Conservation (phyloP, 2,329 filamentous ascomycete species). For the Zymoseptoria tritici region DNA sequence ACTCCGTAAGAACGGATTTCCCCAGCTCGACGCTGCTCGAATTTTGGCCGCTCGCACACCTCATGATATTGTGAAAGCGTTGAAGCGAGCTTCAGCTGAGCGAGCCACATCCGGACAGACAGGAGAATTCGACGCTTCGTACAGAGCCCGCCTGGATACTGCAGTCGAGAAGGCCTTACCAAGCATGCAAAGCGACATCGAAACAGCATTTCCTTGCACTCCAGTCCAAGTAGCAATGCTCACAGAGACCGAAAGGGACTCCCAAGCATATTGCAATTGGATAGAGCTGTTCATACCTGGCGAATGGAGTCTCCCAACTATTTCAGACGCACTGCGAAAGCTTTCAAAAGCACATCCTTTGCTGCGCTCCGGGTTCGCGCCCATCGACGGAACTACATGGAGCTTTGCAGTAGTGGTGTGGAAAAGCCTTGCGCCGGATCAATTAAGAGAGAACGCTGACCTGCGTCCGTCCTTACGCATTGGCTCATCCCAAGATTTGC, state of each 20-base stretch:
- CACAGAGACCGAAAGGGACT: slow-evolving; percentile 57
- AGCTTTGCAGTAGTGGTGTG: slow-evolving; percentile 60
- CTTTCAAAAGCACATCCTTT: slow-evolving; percentile 55
- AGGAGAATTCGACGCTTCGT: slow-evolving; percentile 2
- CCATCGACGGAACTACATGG: slow-evolving; percentile 38
- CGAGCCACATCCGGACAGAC: neutral
- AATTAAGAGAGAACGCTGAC: slow-evolving; percentile 23
- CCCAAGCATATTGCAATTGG: slow-evolving; percentile 68
- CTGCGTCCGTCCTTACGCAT: slow-evolving; percentile 16
- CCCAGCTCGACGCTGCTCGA: slow-evolving; percentile 48
- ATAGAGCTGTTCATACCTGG: slow-evolving; percentile 55
- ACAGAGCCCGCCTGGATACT: slow-evolving; percentile 5
- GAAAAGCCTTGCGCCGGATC: slow-evolving; percentile 35
- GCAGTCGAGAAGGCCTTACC: slow-evolving; percentile 2
- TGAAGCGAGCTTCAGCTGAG: neutral
- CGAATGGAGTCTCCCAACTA: neutral
- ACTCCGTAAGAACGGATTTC: slow-evolving; percentile 52
- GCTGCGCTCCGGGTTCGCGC: slow-evolving; percentile 65
- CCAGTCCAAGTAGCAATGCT: slow-evolving; percentile 75
- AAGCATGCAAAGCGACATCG: slow-evolving; percentile 12
- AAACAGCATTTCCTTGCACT: slow-evolving; percentile 54
- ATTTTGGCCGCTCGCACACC: slow-evolving; percentile 53
- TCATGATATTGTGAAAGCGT: slow-evolving; percentile 4
- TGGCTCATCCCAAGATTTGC: slow-evolving; percentile 30
- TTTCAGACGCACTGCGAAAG: slow-evolving; percentile 39